phyloP scores from a whole-genome alignment of 2,329 filamentous ascomycete species.

The Fusarium oxysporum region DNA sequence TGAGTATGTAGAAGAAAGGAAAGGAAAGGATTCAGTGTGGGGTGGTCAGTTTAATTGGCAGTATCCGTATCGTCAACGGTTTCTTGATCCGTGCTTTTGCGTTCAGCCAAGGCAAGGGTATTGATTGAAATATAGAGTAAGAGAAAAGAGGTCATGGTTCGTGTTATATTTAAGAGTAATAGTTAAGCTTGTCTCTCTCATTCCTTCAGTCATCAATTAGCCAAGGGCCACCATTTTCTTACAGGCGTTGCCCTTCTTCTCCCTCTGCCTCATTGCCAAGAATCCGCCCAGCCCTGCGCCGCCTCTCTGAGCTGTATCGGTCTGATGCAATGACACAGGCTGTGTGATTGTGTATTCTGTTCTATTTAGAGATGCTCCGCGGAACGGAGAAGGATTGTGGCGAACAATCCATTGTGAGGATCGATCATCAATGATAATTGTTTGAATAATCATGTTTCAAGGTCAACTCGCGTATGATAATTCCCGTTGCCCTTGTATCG shows the following conservation, averaged over 20 bases:
- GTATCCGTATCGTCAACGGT: conserved; percentile 31
- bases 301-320: conserved; percentile 21
- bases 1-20: neutral
- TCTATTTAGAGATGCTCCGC: neutral
- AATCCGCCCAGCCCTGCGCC: conserved; percentile 34
- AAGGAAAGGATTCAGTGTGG: conserved; percentile 18
- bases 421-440: neutral
- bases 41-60: conserved; percentile 25
- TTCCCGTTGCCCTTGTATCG: neutral
- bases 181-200: neutral
- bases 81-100: conserved; percentile 12
- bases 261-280: conserved; percentile 29
- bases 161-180: neutral
- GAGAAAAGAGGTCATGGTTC: neutral
- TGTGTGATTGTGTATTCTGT: neutral
- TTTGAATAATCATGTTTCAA: neutral
- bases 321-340: conserved; percentile 15
- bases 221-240: conserved; percentile 28
- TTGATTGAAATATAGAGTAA: neutral
- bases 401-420: neutral
- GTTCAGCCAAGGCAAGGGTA: neutral
- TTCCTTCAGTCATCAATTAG: neutral
- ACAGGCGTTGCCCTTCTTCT: neutral
- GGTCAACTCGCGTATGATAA: neutral
- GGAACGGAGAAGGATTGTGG: neutral